phyloP scores from a whole-genome alignment of 106 monocot genomes.

The Apostasia ramifera region DNA sequence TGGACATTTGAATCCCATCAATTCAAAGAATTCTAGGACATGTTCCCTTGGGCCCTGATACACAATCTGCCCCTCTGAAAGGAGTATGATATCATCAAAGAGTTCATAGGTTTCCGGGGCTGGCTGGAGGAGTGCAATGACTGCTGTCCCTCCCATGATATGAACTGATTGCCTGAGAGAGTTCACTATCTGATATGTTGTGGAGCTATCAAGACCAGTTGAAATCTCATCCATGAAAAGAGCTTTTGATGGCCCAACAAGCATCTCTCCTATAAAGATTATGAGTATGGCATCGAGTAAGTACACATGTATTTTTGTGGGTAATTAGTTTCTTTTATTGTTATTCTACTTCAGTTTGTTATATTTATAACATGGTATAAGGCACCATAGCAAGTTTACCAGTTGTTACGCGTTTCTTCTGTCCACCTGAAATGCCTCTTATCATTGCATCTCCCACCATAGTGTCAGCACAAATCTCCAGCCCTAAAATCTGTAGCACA shows the following conservation, averaged over 20 bases:
- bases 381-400: constrained; percentile 14
- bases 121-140: constrained; percentile 18
- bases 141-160: constrained; percentile 15
- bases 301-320: background rate
- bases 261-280: constrained; percentile 13
- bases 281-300: background rate
- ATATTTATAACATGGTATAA: background rate
- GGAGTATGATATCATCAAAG: constrained; percentile 18
- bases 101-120: constrained; percentile 20
- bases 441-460: constrained; percentile 44
- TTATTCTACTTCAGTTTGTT: background rate
- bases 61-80: constrained; percentile 14
- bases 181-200: constrained; percentile 17
- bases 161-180: constrained; percentile 21
- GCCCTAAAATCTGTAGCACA: constrained; percentile 27
- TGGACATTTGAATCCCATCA: constrained; percentile 26
- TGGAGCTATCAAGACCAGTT: constrained; percentile 19
- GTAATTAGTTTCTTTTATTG: background rate
- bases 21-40: constrained; percentile 18
- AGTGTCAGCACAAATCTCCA: constrained; percentile 38
- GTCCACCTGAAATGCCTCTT: constrained; percentile 50
- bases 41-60: constrained; percentile 14
- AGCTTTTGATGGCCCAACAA: constrained; percentile 19
- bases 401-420: constrained; percentile 48
- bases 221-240: constrained; percentile 24